Evolutionary conservation across 805 yeast genomes (phyloP), one percentile per base, ranked within the genome.

Genomic region (Kuraishia ogatae): DNA sequence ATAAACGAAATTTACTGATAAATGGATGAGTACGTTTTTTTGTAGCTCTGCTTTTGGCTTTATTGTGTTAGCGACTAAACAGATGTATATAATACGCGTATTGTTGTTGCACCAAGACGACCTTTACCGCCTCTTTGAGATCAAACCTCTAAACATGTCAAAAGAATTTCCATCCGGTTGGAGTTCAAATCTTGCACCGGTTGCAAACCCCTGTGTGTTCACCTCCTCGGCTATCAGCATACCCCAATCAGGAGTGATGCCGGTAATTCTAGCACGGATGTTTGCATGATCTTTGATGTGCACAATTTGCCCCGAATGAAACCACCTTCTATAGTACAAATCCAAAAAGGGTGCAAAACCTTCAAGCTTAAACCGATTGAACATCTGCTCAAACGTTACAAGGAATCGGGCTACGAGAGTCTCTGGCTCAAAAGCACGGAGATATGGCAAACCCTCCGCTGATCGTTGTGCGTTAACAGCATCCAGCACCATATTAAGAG

Each of bases 131-230:
- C 84, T 86, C 57, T 74, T 83, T 20, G 84, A 87, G 19, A 93
- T 87, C 59, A 94, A 74, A 0, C 98, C 98, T 61, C 80, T 86
- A 73, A 94, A 87, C 78, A 94, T 92, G 67, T 94, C 98, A 64
- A 94, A 94, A 2, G 97, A 89, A 66, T 94, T 94, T 0, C 99
- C 99, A 69, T 94, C 99, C 0, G 99, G 98, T 67, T 92, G 97
- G 51, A 94, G 71, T 61, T 89, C 86, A 59, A 78, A 84, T 3
- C 64, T 72, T 48, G 73, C 76, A 0, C 89, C 88, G 1, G 85
- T 81, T 17, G 73, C 72, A 13, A 61, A 64, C 22, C 77, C 78
- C 15, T 69, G 63, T 4, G 69, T 60, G 52, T 79, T 79, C 7
- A 84, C 67, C 59, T 88, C 96, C 57, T 82, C 84, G 1, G 89